phyloP scores from a whole-genome alignment of 371 early-diverging fungal species.

The Smittium mucronatum region DNA sequence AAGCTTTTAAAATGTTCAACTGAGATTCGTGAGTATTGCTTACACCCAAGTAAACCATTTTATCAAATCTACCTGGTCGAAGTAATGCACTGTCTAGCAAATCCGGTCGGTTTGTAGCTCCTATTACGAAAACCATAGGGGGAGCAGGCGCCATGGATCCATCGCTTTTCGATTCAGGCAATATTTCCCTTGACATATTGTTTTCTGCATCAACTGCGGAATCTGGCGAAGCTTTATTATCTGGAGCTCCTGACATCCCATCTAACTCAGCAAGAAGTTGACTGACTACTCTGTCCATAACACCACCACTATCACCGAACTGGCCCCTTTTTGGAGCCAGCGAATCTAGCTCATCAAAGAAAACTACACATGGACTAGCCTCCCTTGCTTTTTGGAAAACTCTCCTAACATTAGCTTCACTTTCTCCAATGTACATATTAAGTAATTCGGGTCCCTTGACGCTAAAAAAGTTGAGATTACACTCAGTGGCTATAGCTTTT shows the following conservation, averaged over 20 bases:
- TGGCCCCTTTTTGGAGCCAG: constrained; percentile 95
- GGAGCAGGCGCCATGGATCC: background rate
- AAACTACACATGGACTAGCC: constrained; percentile 97
- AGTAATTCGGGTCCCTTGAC: constrained; percentile 98
- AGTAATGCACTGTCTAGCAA: constrained; percentile 93
- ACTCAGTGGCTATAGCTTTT: constrained; percentile 98
- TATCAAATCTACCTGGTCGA: constrained; percentile 94
- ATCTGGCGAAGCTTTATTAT: background rate
- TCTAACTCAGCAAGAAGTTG: constrained; percentile 93
- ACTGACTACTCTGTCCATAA: constrained; percentile 95
- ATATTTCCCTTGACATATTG: background rate
- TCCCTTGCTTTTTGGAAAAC: constrained; percentile 97
- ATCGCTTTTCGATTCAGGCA: background rate
- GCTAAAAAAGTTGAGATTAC: constrained; percentile 93
- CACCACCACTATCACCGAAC: constrained; percentile 94
- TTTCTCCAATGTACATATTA: constrained; percentile 93
- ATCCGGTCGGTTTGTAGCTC: constrained; percentile 99
- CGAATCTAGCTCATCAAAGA: constrained; percentile 99
- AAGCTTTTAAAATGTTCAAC: constrained; percentile 72
- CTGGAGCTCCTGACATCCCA: constrained; percentile 50
- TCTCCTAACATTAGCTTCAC: constrained; percentile 90
- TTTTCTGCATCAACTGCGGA: background rate
- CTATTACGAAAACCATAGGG: constrained; percentile 94
- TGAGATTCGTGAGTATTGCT: constrained; percentile 75
- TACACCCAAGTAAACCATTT: constrained; percentile 87